These are phyloP conservation scores for Penicillium sclerotigenum DNA, from an alignment of 2,329 filamentous ascomycete species.

Conservation along the genomic window DNA sequence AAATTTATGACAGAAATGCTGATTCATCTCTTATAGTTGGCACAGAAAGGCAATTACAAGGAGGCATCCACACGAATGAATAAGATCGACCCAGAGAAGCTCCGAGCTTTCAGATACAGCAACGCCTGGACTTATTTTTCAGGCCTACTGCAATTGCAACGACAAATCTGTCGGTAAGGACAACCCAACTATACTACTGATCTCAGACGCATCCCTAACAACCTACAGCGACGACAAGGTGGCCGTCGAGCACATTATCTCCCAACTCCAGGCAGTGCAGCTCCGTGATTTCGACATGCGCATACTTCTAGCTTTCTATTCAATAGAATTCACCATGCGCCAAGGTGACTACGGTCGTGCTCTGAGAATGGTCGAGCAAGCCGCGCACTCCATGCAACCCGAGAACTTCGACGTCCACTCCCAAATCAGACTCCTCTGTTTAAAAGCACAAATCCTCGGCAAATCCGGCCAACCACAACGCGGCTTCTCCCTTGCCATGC, in stretches of 20 bases:
- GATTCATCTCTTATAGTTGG: conserved; percentile 41
- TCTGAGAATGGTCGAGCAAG: conserved; percentile 52
- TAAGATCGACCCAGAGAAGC: conserved; percentile 57
- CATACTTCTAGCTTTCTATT: conserved; percentile 57
- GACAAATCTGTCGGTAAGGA: conserved; percentile 43
- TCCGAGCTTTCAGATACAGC: conserved; percentile 72
- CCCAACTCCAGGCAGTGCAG: conserved; percentile 54
- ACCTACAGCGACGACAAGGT: conserved; percentile 52
- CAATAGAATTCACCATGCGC: conserved; percentile 58
- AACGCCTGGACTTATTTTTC: conserved; percentile 53
- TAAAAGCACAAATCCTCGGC: conserved; percentile 69
- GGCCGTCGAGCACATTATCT: conserved; percentile 56
- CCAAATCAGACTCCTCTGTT: conserved; percentile 66
- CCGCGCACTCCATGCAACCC: conserved; percentile 51
- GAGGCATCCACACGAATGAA: conserved; percentile 63
- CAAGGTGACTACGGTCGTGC: conserved; percentile 53
- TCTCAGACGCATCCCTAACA: conserved; percentile 15
- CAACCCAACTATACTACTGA: not conserved
- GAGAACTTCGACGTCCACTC: conserved; percentile 63
- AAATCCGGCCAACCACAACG: conserved; percentile 66
- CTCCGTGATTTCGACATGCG: conserved; percentile 58
- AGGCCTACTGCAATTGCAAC: conserved; percentile 43
- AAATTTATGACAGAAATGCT: not conserved
- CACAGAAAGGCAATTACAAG: conserved; percentile 66
- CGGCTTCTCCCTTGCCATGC: conserved; percentile 72